Base-by-base conservation (phyloP, 2,329 filamentous ascomycete genomes). In the Didymella lethalis region DNA sequence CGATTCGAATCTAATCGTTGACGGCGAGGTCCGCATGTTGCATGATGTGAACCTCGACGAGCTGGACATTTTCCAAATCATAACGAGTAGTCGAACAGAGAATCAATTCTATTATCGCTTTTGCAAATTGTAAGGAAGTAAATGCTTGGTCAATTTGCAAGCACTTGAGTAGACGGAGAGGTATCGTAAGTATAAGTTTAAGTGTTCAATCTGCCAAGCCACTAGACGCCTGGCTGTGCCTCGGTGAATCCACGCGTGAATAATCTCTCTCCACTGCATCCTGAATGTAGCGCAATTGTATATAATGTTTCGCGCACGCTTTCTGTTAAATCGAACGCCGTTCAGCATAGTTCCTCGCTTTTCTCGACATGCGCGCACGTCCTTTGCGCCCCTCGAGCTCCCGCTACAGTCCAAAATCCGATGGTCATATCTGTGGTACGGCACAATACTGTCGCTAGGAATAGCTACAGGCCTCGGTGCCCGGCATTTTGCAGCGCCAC, bases 371-470 rank as follows among this genome's bases (percentile, higher is more conserved):
- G 45, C 54, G 20, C 61, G 48, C 38, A 5, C 40, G 14, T 44
- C 34, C 7, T 11, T 29, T 7, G 10, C 34, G 26, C 28, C 48
- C 23, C 59, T 60, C 48, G 40, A 61, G 16, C 49, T 64, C 36
- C 66, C 67, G 47, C 57, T 69, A 52, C 66, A 66, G 23, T 71
- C 66, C 49, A 64, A 64, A 43, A 57, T 72, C 32, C 71, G 69
- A 48, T 65, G 66, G 59, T 66, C 67, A 2, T 74, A 74, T 62
- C 49, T 73, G 48, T 75, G 70, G 72, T 75, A 75, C 48, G 70
- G 64, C 48, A 57, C 70, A 43, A 64, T 74, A 28, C 65, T 74
- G 36, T 59, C 65, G 2, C 44, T 68, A 4, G 71, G 73, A 28
- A 60, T 69, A 54, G 62, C 61, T 7, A 64, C 67, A 8, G 72